Percentiles rank a stretch among this genome's conserved stretches.
Evolutionary conservation across 345 rosid species (phyloP).

Genomic region (Gossypium mustelinum): DNA sequence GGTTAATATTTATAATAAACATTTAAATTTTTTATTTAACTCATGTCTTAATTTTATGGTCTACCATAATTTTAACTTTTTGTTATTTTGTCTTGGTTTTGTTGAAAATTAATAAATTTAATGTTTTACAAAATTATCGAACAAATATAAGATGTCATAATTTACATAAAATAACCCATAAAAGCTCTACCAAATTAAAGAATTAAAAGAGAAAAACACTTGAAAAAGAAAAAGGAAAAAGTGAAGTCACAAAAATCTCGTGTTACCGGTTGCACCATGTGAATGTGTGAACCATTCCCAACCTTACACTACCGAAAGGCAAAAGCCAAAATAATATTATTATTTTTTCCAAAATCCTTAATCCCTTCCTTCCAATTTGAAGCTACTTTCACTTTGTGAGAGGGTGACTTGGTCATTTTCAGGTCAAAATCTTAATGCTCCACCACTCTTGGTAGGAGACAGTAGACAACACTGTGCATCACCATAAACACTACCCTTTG

Average conservation of each 20-base stretch:
- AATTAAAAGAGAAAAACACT: not conserved
- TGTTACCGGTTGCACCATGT: constrained; percentile 29
- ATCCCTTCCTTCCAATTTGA: not conserved
- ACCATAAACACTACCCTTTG: not conserved
- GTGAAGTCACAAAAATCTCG: constrained; percentile 27
- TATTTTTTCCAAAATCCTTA: not conserved
- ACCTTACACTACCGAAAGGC: not conserved
- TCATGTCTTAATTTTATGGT: too few species aligned
- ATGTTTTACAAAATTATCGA: too few species aligned
- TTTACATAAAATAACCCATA: not conserved
- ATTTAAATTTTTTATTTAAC: too few species aligned
- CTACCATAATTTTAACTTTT: too few species aligned
- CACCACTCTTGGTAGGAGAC: not conserved
- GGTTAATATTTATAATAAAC: too few species aligned
- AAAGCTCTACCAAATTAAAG: not conserved
- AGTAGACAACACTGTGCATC: not conserved
- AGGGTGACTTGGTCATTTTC: constrained; percentile 9
- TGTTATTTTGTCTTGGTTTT: too few species aligned
- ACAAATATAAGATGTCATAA: too few species aligned
- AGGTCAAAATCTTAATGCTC: not conserved
- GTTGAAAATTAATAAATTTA: too few species aligned
- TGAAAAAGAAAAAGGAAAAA: not conserved
- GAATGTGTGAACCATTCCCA: constrained; percentile 16
- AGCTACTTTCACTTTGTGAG: not conserved
- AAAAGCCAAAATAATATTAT: not conserved